Conservation (phyloP, 257 asterid genomes). For the Paraleonurus japonicus region DNA sequence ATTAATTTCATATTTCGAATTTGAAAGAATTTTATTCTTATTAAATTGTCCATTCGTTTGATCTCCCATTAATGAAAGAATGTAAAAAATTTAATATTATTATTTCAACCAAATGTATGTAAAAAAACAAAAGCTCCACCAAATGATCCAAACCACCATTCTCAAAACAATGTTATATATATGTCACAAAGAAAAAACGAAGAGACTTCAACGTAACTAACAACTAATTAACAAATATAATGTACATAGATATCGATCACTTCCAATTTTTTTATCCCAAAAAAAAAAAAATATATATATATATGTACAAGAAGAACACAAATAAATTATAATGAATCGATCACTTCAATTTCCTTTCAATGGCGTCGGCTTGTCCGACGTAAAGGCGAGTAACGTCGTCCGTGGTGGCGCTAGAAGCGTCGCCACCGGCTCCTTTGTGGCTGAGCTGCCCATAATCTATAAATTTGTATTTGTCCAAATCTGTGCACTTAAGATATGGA, state of each 20-base stretch:
- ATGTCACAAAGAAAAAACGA: neutral
- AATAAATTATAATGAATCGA: neutral
- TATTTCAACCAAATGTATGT: neutral
- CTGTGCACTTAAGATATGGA: constrained; percentile 26
- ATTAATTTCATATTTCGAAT: too few species aligned
- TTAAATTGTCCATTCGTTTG: too few species aligned
- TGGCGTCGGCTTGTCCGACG: constrained; percentile 17
- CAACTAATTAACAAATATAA: neutral
- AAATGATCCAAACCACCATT: neutral
- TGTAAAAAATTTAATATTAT: too few species aligned
- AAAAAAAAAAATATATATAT: too few species aligned
- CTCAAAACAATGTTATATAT: neutral
- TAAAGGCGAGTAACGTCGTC: constrained; percentile 11
- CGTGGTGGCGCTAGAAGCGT: neutral
- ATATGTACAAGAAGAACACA: neutral
- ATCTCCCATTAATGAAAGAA: too few species aligned
- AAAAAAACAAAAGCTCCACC: neutral
- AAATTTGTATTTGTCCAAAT: constrained; percentile 27
- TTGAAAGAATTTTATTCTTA: too few species aligned
- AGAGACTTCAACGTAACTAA: neutral
- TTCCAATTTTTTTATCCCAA: too few species aligned
- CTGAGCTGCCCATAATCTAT: constrained; percentile 20
- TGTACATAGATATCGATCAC: neutral
- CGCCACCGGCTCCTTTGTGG: neutral
- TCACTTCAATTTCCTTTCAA: constrained; percentile 30